Conservation (phyloP, 805 yeast genomes). For the Wickerhamiella azymoides region DNA sequence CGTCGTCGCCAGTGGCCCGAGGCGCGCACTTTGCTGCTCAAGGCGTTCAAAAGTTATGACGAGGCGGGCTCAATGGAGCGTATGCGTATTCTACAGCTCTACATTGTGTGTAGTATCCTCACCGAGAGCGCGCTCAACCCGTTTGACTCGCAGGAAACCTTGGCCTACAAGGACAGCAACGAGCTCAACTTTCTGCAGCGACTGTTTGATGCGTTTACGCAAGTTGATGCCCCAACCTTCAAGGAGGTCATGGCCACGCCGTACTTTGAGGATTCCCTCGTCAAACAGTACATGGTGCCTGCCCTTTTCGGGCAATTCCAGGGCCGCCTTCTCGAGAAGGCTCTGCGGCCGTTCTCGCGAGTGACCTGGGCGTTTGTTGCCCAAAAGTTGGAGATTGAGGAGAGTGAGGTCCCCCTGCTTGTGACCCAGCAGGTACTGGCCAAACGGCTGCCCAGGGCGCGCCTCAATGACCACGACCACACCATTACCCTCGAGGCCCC, state of each 20-base stretch:
- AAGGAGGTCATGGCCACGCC: slow-evolving; percentile 7
- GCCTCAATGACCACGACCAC: slow-evolving; percentile 18
- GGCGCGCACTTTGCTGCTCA: slow-evolving; percentile 43
- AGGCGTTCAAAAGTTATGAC: slow-evolving; percentile 45
- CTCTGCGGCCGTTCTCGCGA: slow-evolving; percentile 23
- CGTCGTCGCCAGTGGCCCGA: slow-evolving; percentile 36
- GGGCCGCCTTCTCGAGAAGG: slow-evolving; percentile 20
- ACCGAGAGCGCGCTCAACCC: slow-evolving; percentile 49
- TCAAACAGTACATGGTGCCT: slow-evolving; percentile 1
- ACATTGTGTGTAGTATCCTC: slow-evolving; percentile 47
- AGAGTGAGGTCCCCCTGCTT: slow-evolving; percentile 15
- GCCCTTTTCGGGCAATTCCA: slow-evolving; percentile 18
- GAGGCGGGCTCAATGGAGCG: slow-evolving; percentile 55
- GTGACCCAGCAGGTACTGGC: slow-evolving; percentile 21
- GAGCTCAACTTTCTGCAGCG: slow-evolving; percentile 22
- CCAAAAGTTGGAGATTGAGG: slow-evolving; percentile 14
- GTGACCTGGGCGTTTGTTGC: slow-evolving; percentile 21
- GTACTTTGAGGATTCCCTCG: not conserved
- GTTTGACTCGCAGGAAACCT: slow-evolving; percentile 59
- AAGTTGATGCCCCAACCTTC: slow-evolving; percentile 16
- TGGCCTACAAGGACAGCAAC: slow-evolving; percentile 31
- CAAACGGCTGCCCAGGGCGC: slow-evolving; percentile 18
- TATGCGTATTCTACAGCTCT: slow-evolving; percentile 42
- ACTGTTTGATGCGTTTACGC: slow-evolving; percentile 26
- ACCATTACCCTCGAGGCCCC: not conserved